Evolutionary conservation across 345 rosid species (phyloP).

Genomic region (Gossypium thurberi): DNA sequence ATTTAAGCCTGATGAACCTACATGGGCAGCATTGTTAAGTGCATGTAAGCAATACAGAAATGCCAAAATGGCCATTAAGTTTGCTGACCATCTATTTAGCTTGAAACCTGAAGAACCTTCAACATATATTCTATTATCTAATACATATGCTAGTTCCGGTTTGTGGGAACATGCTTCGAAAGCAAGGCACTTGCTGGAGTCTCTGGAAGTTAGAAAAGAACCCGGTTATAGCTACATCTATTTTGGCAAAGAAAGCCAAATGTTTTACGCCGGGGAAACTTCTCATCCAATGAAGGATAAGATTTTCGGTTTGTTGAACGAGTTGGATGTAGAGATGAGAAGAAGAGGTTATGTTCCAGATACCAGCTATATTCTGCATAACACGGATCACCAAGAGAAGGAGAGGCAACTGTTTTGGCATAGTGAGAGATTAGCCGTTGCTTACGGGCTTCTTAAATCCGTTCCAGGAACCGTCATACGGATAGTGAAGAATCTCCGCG

Average conservation of each 20-base stretch:
- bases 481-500: constrained; percentile 65
- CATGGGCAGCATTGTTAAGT: constrained; percentile 79
- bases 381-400: constrained; percentile 64
- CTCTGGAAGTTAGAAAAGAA: constrained; percentile 45
- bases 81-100: constrained; percentile 47
- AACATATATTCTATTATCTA: constrained; percentile 58
- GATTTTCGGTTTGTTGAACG: constrained; percentile 38
- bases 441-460: constrained; percentile 58
- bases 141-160: constrained; percentile 47
- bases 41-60: constrained; percentile 57
- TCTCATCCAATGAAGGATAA: constrained; percentile 47
- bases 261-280: constrained; percentile 64
- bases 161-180: constrained; percentile 52
- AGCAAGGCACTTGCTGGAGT: constrained; percentile 50
- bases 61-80: constrained; percentile 37
- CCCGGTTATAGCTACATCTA: constrained; percentile 62
- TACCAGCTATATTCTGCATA: constrained; percentile 50
- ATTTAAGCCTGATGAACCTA: constrained; percentile 63
- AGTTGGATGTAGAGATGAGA: constrained; percentile 50
- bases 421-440: constrained; percentile 67
- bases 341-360: constrained; percentile 66
- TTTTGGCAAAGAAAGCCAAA: constrained; percentile 43
- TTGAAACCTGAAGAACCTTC: constrained; percentile 58
- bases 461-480: constrained; percentile 46
- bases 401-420: constrained; percentile 70